Percentiles rank a stretch among this genome's conserved stretches.
Conservation (phyloP, 2,329 filamentous ascomycete species). For the Alternaria arborescens region DNA sequence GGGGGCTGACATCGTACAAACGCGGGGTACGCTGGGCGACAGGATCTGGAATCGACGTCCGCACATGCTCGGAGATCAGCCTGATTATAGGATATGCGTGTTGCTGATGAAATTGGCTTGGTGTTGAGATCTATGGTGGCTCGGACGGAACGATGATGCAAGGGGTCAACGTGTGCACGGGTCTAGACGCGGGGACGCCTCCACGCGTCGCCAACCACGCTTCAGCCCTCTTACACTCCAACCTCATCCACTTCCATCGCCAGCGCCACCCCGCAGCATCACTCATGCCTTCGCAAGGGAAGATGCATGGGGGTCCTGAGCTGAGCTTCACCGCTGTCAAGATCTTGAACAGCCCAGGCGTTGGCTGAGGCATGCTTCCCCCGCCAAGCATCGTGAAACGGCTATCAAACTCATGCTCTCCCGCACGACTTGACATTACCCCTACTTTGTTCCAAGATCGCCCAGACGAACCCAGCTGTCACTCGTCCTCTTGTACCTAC, state of each 20-base stretch:
- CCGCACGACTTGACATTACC: slow-evolving; percentile 16
- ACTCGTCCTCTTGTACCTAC: slow-evolving; percentile 8
- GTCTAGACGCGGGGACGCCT: not conserved
- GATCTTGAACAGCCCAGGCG: not conserved
- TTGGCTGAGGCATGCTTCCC: slow-evolving; percentile 22
- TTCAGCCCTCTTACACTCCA: not conserved
- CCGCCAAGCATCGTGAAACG: slow-evolving; percentile 32
- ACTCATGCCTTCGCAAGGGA: not conserved
- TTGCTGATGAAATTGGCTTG: not conserved
- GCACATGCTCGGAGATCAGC: not conserved
- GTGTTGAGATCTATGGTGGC: not conserved
- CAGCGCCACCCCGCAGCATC: not conserved
- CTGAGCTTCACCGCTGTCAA: not conserved
- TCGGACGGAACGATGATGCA: not conserved
- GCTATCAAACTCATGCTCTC: slow-evolving; percentile 23
- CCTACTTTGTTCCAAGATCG: slow-evolving; percentile 20
- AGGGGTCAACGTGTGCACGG: not conserved
- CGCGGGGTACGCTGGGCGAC: not conserved
- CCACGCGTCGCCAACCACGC: not conserved
- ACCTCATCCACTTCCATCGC: not conserved
- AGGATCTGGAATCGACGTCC: not conserved
- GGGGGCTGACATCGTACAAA: not conserved
- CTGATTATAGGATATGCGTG: not conserved
- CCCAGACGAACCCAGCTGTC: slow-evolving; percentile 14
- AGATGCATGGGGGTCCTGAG: not conserved